These are phyloP conservation scores for Botrytis pseudocinerea DNA, from an alignment of 2,329 filamentous ascomycete species.

Conservation along the genomic window DNA sequence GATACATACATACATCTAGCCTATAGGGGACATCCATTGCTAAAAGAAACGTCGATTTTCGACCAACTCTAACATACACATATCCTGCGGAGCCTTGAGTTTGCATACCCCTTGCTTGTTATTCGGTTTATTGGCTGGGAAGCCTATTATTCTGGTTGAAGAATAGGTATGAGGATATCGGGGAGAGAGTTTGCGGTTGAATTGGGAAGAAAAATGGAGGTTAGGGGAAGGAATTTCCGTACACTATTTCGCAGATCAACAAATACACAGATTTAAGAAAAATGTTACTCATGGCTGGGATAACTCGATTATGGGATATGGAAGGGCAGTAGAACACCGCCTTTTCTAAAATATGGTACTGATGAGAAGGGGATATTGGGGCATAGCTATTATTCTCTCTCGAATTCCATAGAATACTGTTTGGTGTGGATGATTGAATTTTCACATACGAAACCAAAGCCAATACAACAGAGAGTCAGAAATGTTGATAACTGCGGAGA, in stretches of 20 bases:
- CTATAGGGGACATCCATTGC: rapidly evolving
- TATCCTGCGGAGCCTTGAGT: neutral
- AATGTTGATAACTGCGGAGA: neutral
- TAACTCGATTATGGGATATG: neutral
- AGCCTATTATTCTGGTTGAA: neutral
- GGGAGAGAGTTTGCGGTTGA: neutral
- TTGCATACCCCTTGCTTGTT: neutral
- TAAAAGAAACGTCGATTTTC: neutral
- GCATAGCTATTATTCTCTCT: neutral
- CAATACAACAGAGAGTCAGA: neutral
- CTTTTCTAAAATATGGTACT: neutral
- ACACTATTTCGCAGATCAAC: neutral
- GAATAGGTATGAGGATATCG: neutral
- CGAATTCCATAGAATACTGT: neutral
- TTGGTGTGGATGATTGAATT: neutral
- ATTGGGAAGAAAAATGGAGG: neutral
- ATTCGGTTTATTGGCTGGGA: neutral
- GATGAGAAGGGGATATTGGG: neutral
- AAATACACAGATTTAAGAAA: neutral
- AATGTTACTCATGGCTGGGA: rapidly evolving
- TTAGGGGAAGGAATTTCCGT: neutral
- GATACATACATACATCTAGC: neutral
- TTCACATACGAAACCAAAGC: neutral
- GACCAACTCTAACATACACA: neutral
- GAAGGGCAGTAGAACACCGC: neutral